A percentile compares a stretch with the other conserved stretches of the same genome.
These are phyloP conservation scores for Candida sanyaensis DNA, from an alignment of 1,139 yeast species.

Conservation along the genomic window DNA sequence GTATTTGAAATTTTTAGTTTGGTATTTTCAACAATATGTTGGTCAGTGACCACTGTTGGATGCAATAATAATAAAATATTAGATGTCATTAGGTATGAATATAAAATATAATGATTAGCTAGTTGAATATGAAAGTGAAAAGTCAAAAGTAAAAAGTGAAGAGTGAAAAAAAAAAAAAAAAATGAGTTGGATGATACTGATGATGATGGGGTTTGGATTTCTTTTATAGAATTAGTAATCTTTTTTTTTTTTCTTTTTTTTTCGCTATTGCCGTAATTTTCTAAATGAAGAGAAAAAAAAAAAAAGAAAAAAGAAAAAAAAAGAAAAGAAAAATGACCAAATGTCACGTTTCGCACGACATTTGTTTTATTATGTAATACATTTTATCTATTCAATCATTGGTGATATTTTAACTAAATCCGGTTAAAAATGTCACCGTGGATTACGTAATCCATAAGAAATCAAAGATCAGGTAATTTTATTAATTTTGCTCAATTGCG, in stretches of 20 bases:
- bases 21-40: constrained; percentile 42
- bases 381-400: not conserved
- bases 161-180: too few species aligned
- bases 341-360: not conserved
- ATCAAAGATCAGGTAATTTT: not conserved
- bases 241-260: too few species aligned
- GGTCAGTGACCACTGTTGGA: constrained; percentile 71
- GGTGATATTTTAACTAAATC: not conserved
- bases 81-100: constrained; percentile 4
- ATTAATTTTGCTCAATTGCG: too few species aligned
- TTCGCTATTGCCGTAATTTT: not conserved
- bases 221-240: not conserved
- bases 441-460: not conserved
- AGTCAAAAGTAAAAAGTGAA: too few species aligned
- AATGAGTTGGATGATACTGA: too few species aligned
- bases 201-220: not conserved
- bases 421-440: too few species aligned
- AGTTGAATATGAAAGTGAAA: not conserved
- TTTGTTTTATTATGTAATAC: not conserved
- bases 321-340: not conserved
- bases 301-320: too few species aligned
- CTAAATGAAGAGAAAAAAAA: too few species aligned
- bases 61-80: constrained; percentile 52
- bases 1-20: constrained; percentile 25
- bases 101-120: too few species aligned